phyloP scores from a whole-genome alignment of 805 yeast species.

The Starmerella etchellsii region DNA sequence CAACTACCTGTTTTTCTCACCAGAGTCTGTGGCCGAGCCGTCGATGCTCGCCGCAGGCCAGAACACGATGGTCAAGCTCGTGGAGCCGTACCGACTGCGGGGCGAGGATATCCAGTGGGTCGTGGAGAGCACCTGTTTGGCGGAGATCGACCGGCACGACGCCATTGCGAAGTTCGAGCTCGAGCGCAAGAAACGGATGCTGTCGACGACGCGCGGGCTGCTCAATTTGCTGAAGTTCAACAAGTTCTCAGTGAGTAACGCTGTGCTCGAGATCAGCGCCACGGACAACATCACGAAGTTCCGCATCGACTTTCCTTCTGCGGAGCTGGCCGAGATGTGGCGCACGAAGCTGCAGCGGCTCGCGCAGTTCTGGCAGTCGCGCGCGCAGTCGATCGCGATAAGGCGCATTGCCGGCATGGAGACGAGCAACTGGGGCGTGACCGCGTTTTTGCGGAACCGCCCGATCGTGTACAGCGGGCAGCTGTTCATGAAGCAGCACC shows the following conservation, averaged over 20 bases:
- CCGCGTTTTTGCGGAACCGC: conserved; percentile 45
- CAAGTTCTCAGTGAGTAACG: conserved; percentile 20
- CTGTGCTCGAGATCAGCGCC: conserved; percentile 5
- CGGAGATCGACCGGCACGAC: conserved; percentile 41
- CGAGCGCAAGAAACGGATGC: conserved; percentile 44
- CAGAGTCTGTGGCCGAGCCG: conserved; percentile 46
- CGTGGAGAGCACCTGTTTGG: conserved; percentile 24
- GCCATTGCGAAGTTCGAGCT: conserved; percentile 48
- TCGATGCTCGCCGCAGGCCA: conserved; percentile 29
- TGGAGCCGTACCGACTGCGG: conserved; percentile 45
- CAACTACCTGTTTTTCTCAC: conserved; percentile 46
- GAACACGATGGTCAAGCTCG: conserved; percentile 24
- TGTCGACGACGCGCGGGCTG: conserved; percentile 46
- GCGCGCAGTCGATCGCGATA: conserved; percentile 31
- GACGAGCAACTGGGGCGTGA: conserved; percentile 18
- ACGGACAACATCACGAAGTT: conserved; percentile 6
- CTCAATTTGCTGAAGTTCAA: conserved; percentile 45
- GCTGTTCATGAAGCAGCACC: conserved; percentile 55
- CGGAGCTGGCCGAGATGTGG: conserved; percentile 52
- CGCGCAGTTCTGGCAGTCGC: conserved; percentile 45
- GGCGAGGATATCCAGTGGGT: conserved; percentile 44
- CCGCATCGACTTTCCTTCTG: conserved; percentile 24
- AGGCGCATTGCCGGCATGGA: conserved; percentile 6
- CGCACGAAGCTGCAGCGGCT: neutral
- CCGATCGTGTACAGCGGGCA: conserved; percentile 52